Evolutionary conservation across 345 rosid species (phyloP).

Genomic region (Gossypium mustelinum): DNA sequence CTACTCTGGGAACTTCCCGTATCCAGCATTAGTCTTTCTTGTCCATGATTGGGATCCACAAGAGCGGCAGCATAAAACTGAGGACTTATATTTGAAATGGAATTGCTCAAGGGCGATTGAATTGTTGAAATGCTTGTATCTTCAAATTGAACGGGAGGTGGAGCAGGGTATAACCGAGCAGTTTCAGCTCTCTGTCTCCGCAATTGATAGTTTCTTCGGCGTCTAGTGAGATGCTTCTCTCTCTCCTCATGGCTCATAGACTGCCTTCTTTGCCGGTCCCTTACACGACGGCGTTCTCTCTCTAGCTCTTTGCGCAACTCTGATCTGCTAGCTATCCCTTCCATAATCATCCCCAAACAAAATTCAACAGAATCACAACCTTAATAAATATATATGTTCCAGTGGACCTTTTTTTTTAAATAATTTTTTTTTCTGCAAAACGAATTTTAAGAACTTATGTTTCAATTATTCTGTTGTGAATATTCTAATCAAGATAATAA

Average conservation of each 20-base stretch:
- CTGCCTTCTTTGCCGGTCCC: conserved; percentile 84
- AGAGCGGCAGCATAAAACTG: conserved; percentile 17
- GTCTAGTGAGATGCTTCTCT: conserved; percentile 85
- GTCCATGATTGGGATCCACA: conserved; percentile 23
- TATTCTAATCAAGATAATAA: not conserved
- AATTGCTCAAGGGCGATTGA: conserved; percentile 24
- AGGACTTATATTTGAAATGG: conserved; percentile 29
- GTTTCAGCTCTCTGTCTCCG: conserved; percentile 65
- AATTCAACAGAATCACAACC: conserved; percentile 6
- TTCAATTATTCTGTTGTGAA: not conserved
- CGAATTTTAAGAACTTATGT: not conserved
- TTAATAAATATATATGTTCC: not conserved
- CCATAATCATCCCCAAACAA: conserved; percentile 24
- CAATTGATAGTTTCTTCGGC: conserved; percentile 79
- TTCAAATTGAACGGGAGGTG: conserved; percentile 30
- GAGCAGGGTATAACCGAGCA: conserved; percentile 38
- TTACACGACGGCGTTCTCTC: conserved; percentile 69
- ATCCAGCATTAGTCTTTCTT: conserved; percentile 21
- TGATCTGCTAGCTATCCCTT: conserved; percentile 34
- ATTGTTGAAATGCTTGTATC: conserved; percentile 13
- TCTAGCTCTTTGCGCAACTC: conserved; percentile 68
- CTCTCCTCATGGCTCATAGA: conserved; percentile 85
- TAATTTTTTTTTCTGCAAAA: not conserved
- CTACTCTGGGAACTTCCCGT: conserved; percentile 38
- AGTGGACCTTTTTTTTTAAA: not conserved